Percentiles rank a stretch among this genome's conserved stretches.
These are phyloP conservation scores for Leccinum subrobustum DNA, from an alignment of 1,284 basidiomycete species.

Conservation along the genomic window DNA sequence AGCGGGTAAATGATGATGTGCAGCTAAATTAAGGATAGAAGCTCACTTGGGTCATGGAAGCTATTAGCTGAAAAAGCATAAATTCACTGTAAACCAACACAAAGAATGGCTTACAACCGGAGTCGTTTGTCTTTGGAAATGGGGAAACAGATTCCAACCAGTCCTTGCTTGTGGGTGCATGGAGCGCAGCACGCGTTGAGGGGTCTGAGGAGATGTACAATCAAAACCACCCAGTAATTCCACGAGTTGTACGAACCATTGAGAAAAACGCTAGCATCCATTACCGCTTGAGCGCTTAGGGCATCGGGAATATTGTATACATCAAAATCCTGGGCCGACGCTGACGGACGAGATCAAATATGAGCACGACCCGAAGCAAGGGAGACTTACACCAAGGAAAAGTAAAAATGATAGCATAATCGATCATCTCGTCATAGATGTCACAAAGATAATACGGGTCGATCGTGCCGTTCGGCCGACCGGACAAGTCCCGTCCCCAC, in stretches of 20 bases:
- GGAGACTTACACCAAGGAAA: conserved; percentile 61
- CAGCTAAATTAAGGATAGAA: background rate
- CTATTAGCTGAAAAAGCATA: conserved; percentile 7
- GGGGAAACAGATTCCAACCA: background rate
- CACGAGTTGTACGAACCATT: background rate
- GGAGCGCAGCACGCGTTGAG: background rate
- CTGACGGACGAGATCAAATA: conserved; percentile 25
- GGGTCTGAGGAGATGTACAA: background rate
- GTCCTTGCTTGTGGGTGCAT: background rate
- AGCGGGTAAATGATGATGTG: background rate
- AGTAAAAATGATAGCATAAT: conserved; percentile 60
- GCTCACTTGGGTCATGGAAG: conserved; percentile 45
- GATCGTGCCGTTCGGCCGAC: conserved; percentile 49
- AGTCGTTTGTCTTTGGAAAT: conserved; percentile 3
- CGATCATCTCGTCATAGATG: conserved; percentile 48
- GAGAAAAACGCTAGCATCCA: background rate
- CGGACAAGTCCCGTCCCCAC: conserved; percentile 48
- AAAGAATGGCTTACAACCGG: conserved; percentile 25
- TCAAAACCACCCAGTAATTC: background rate
- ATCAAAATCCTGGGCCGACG: conserved; percentile 37
- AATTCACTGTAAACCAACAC: conserved; percentile 11
- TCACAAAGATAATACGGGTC: conserved; percentile 61
- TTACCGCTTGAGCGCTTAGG: background rate
- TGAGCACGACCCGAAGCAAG: background rate
- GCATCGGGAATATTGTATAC: background rate